Evolutionary conservation across 2,329 filamentous ascomycete genomes (phyloP).

Genomic region (Stylonectria norvegica): DNA sequence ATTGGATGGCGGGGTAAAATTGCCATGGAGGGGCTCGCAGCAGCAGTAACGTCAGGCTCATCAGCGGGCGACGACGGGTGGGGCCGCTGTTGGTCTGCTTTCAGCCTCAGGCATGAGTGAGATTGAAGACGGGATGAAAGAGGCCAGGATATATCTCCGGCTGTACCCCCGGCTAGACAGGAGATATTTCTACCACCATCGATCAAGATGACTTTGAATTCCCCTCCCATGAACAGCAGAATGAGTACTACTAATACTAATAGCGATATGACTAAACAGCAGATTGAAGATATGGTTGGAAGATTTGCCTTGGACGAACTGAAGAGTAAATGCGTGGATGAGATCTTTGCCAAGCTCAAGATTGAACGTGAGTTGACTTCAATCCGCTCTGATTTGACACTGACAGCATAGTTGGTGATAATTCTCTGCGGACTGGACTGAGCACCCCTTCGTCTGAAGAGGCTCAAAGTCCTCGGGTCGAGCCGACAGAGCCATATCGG

Average conservation of each 20-base stretch:
- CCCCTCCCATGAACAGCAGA: slow-evolving; percentile 13
- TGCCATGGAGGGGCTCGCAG: no score
- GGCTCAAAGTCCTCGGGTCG: slow-evolving; percentile 16
- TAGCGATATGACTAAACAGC: slow-evolving; percentile 25
- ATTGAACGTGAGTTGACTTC: slow-evolving; percentile 20
- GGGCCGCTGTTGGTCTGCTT: no score
- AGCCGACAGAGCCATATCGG: neutral
- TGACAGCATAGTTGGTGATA: slow-evolving; percentile 15
- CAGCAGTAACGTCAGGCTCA: no score
- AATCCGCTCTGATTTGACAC: neutral
- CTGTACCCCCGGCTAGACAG: neutral
- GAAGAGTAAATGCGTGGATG: slow-evolving; percentile 25
- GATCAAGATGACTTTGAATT: no score
- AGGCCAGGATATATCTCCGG: neutral
- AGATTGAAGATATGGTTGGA: slow-evolving; percentile 24
- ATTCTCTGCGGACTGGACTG: no score
- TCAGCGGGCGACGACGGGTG: no score
- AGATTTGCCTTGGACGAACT: slow-evolving; percentile 25
- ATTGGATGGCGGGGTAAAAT: no score
- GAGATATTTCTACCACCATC: no score
- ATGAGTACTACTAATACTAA: slow-evolving; percentile 8
- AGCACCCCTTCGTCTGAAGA: slow-evolving; percentile 22
- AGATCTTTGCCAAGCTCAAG: slow-evolving; percentile 27
- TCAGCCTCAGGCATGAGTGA: no score
- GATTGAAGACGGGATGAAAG: no score